Evolutionary conservation across 805 yeast species (phyloP), one percentile per base, ranked within the genome.

Genomic region (Yarrowia keelungensis): DNA sequence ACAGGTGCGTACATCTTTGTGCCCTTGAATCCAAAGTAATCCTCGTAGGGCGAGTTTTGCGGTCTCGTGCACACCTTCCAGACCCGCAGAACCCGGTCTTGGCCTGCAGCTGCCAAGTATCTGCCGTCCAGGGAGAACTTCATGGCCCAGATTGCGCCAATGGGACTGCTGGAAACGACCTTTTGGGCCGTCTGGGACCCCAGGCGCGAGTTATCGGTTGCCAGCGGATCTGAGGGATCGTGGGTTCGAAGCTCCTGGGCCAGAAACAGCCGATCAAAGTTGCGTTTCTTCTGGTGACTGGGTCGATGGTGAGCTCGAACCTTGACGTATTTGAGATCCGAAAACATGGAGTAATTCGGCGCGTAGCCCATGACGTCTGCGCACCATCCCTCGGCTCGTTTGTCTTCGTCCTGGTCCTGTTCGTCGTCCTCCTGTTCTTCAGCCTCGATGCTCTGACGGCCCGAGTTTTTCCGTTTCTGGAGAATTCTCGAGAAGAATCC

Each of bases 61-160:
- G 59, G 64, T 8, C 67, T 22, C 12, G 67, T 62, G n/a, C 56
- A 62, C 5, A 91, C 96, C 76, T 90, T 87, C 95, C 97, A 92
- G 4, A 92, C 80, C 66, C 87, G 81, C 14, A 93, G 82, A 0
- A 82, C 77, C 3, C 89, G 83, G 74, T 90, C 92, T 72, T 90
- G 86, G 19, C 97, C 96, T 0, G 94, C 97, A 1, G 90, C 85
- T 0, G 97, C 97, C 73, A 93, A 77, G 75, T 83, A 91, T 76
- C 86, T 87, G 11, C 98, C 98, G 78, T 93, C 97, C 12, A 77
- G 77, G 69, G 90, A 87, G 77, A 93, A 93, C 73, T 86, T 84
- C 80, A 89, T 80, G 10, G 86, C 84, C 85, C 92, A 91, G n/a
- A 90, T 82, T 14, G 95, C 90, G 54, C 79, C 77, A 35, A 69